Conservation (phyloP, 345 rosid species). For the Melaleuca quinquenervia region DNA sequence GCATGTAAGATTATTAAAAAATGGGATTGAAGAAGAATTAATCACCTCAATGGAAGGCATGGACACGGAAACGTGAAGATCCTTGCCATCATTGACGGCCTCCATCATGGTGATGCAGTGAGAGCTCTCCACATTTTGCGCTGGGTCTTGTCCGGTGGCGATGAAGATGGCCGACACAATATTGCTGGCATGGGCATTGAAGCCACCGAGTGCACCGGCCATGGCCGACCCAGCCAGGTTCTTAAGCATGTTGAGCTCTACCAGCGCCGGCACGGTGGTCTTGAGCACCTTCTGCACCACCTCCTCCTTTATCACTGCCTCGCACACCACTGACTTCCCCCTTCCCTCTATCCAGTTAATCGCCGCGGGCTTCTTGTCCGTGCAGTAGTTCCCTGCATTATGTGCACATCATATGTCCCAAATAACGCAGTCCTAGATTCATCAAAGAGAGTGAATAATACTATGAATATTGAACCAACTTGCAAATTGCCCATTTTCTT, state of each 20-base stretch:
- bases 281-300: conserved; percentile 56
- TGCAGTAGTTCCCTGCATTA: conserved; percentile 41
- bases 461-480: neutral
- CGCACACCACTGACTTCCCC: conserved; percentile 65
- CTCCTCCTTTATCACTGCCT: conserved; percentile 47
- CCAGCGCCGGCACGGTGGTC: conserved; percentile 48
- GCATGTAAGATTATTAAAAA: neutral
- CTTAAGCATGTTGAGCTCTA: conserved; percentile 65
- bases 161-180: conserved; percentile 54
- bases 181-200: conserved; percentile 73
- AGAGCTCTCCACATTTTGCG: conserved; percentile 79
- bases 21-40: neutral
- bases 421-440: neutral
- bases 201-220: conserved; percentile 78
- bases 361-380: conserved; percentile 64
- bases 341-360: conserved; percentile 77
- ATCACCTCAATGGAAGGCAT: conserved; percentile 76
- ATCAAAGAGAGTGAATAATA: neutral
- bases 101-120: conserved; percentile 70
- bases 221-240: conserved; percentile 71
- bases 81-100: conserved; percentile 44
- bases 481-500: neutral
- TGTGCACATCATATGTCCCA: neutral
- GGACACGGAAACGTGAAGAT: conserved; percentile 60
- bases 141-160: conserved; percentile 85